phyloP scores from a whole-genome alignment of 2,329 filamentous ascomycete genomes.

The Sclerotinia trifoliorum region DNA sequence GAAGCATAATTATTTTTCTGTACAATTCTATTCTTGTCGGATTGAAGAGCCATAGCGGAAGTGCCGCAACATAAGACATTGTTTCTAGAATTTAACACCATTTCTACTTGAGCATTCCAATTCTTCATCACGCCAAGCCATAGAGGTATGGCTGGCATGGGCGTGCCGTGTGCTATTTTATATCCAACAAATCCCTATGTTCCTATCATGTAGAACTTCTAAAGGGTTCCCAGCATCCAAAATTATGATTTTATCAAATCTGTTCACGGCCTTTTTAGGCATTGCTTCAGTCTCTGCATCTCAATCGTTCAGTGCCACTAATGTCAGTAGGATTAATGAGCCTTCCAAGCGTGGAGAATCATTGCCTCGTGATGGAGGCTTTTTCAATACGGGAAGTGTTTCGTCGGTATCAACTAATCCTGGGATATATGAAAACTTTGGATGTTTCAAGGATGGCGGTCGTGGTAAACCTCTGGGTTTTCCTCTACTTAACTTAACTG shows the following conservation, averaged over 20 bases:
- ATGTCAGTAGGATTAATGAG: background rate
- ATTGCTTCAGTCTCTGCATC: background rate
- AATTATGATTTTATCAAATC: constrained; percentile 1
- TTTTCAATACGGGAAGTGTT: constrained; percentile 10
- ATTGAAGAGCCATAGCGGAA: background rate
- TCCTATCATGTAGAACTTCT: background rate
- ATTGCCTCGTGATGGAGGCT: background rate
- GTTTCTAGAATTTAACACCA: background rate
- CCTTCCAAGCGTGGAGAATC: background rate
- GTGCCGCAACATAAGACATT: constrained; percentile 10
- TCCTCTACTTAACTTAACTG: background rate
- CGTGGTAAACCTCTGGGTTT: constrained; percentile 1
- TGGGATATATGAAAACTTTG: background rate
- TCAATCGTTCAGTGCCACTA: background rate
- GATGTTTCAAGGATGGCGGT: constrained; percentile 12
- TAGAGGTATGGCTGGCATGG: background rate
- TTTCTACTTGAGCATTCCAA: constrained; percentile 5
- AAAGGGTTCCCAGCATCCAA: background rate
- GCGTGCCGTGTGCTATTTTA: constrained; percentile 1
- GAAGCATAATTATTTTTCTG: background rate
- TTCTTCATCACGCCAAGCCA: background rate
- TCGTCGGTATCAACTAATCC: background rate
- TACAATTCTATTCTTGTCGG: background rate
- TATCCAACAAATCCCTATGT: background rate
- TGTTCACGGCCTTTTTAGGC: background rate